Evolutionary conservation across 768 basidiomycete species (phyloP).

Genomic region (Astraeus odoratus): DNA sequence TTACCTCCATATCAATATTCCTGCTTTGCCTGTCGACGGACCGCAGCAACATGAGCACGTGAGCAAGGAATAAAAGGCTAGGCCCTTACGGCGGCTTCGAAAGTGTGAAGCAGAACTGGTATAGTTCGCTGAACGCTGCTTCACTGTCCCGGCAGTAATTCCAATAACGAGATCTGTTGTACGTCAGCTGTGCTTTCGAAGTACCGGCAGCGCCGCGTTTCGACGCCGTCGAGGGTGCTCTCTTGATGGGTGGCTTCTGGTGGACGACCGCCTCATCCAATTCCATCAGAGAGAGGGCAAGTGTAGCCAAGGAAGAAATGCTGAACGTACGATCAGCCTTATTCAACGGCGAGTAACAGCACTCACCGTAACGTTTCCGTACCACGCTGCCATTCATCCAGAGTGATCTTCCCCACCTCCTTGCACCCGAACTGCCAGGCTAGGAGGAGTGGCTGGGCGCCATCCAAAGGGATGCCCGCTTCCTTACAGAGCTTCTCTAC

Average conservation of each 20-base stretch:
- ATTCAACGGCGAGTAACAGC: slow-evolving; percentile 12
- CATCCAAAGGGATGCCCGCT: slow-evolving; percentile 66
- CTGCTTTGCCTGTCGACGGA: slow-evolving; percentile 54
- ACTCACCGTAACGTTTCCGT: slow-evolving; percentile 41
- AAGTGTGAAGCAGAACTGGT: slow-evolving; percentile 63
- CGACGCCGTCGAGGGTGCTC: slow-evolving; percentile 15
- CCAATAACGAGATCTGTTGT: slow-evolving; percentile 48
- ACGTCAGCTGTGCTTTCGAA: slow-evolving; percentile 32
- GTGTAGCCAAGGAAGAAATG: slow-evolving; percentile 40
- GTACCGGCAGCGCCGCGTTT: slow-evolving; percentile 19
- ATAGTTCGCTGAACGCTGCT: slow-evolving; percentile 56
- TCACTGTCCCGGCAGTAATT: slow-evolving; percentile 42
- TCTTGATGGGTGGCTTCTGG: slow-evolving; percentile 32
- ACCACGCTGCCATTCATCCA: slow-evolving; percentile 64
- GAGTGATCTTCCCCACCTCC: slow-evolving; percentile 68
- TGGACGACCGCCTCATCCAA: slow-evolving; percentile 57
- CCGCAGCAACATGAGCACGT: slow-evolving; percentile 4
- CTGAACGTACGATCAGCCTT: slow-evolving; percentile 24
- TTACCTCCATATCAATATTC: slow-evolving; percentile 79
- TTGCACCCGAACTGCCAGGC: slow-evolving; percentile 67
- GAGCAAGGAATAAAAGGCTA: neutral
- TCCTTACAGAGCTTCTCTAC: slow-evolving; percentile 67
- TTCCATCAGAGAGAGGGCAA: slow-evolving; percentile 50
- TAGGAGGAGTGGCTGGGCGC: slow-evolving; percentile 61
- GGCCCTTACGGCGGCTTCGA: slow-evolving; percentile 63